phyloP scores from a whole-genome alignment of 2,329 filamentous ascomycete genomes.

The Arthroderma sp. region DNA sequence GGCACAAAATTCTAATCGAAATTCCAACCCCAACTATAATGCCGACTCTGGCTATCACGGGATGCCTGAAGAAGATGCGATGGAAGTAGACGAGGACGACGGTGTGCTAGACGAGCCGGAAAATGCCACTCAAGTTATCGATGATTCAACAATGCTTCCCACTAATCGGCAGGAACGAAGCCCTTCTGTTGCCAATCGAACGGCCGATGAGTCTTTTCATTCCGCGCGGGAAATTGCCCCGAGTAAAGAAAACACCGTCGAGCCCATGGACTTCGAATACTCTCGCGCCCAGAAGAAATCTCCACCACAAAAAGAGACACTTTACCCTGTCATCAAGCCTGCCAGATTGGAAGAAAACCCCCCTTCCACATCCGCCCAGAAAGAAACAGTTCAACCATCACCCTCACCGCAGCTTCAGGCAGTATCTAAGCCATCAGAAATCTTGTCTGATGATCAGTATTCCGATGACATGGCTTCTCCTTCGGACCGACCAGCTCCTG shows the following conservation, averaged over 20 bases:
- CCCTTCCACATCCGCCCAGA: neutral
- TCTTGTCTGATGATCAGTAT: slow-evolving; percentile 20
- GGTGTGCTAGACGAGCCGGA: slow-evolving; percentile 15
- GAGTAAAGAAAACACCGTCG: slow-evolving; percentile 23
- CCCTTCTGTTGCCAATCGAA: slow-evolving; percentile 22
- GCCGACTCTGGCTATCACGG: slow-evolving; percentile 38
- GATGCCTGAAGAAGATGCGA: slow-evolving; percentile 20
- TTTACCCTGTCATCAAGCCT: neutral
- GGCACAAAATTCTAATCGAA: slow-evolving; percentile 18
- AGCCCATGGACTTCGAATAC: slow-evolving; percentile 20
- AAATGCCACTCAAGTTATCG: slow-evolving; percentile 21
- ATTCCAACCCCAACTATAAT: slow-evolving; percentile 29
- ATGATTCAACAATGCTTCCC: slow-evolving; percentile 16
- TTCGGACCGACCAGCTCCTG: slow-evolving; percentile 35
- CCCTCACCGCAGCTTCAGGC: neutral
- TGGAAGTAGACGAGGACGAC: slow-evolving; percentile 1
- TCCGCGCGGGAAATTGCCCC: slow-evolving; percentile 30
- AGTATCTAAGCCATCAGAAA: slow-evolving; percentile 1
- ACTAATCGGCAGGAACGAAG: slow-evolving; percentile 12
- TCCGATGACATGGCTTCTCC: slow-evolving; percentile 36
- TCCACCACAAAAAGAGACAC: neutral
- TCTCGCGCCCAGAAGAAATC: slow-evolving; percentile 10
- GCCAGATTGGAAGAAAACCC: neutral
- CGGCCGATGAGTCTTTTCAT: slow-evolving; percentile 34
- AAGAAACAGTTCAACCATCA: neutral